Percentiles rank a stretch among this genome's conserved stretches.
Evolutionary conservation across 208 protist species (phyloP).

Genomic region (Trypanosoma melophagium): DNA sequence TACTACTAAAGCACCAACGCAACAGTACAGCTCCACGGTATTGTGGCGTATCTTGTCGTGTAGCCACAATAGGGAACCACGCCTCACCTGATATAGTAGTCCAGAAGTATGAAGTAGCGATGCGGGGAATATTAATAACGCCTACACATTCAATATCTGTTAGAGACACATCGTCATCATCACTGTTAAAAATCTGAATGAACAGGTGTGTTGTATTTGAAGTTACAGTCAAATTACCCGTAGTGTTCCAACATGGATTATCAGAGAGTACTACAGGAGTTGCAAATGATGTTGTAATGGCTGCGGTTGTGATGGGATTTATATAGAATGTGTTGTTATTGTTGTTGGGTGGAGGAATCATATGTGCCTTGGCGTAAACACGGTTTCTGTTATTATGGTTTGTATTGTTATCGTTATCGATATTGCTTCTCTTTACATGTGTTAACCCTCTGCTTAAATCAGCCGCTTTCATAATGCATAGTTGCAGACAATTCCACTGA

Average conservation of each 20-base stretch:
- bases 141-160: constrained; percentile 1
- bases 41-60: neutral
- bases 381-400: neutral
- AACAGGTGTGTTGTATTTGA: constrained; percentile 17
- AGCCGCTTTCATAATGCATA: constrained; percentile 14
- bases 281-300: neutral
- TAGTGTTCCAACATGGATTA: constrained; percentile 1
- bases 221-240: constrained; percentile 6
- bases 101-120: constrained; percentile 23
- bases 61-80: constrained; percentile 14
- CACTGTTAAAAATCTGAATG: constrained; percentile 13
- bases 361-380: constrained; percentile 9
- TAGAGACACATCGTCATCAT: neutral
- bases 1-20: constrained; percentile 19
- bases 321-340: neutral
- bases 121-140: constrained; percentile 14
- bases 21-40: constrained; percentile 21
- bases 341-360: constrained; percentile 5
- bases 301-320: no score
- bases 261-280: neutral
- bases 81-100: constrained; percentile 9
- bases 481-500: constrained; percentile 14
- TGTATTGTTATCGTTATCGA: neutral
- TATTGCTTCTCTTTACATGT: neutral
- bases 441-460: neutral